These are phyloP conservation scores for Eucommia ulmoides DNA, from an alignment of 257 asterid species.

Conservation along the genomic window DNA sequence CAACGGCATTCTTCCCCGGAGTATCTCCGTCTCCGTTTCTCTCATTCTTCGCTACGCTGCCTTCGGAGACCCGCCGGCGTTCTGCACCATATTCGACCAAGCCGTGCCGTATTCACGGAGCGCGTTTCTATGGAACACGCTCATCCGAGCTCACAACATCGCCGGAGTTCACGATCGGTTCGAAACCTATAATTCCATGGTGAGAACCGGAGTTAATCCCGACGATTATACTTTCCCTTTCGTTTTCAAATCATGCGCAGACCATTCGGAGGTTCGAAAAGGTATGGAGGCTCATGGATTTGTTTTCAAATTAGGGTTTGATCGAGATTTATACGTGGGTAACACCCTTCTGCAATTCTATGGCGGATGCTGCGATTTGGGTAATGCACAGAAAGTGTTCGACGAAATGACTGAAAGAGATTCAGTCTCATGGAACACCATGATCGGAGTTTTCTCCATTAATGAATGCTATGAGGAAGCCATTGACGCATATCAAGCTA, in stretches of 20 bases:
- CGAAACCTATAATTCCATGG: slow-evolving; percentile 35
- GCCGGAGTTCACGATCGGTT: slow-evolving; percentile 20
- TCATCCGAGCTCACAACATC: slow-evolving; percentile 40
- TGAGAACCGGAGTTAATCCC: slow-evolving; percentile 22
- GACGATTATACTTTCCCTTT: slow-evolving; percentile 73
- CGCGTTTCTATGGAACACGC: slow-evolving; percentile 51
- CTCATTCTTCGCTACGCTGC: slow-evolving; percentile 59
- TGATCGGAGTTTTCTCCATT: slow-evolving; percentile 34
- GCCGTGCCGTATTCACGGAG: slow-evolving; percentile 36
- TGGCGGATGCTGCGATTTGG: slow-evolving; percentile 37
- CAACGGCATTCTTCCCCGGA: slow-evolving; percentile 45
- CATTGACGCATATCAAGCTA: slow-evolving; percentile 27
- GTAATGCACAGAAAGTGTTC: slow-evolving; percentile 30
- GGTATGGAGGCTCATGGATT: slow-evolving; percentile 62
- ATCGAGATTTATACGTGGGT: slow-evolving; percentile 40
- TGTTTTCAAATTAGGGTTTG: slow-evolving; percentile 42
- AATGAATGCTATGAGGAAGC: slow-evolving; percentile 20
- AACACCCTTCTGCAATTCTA: slow-evolving; percentile 51
- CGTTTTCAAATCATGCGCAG: slow-evolving; percentile 56
- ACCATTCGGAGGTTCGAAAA: slow-evolving; percentile 22
- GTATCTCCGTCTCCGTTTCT: slow-evolving; percentile 48
- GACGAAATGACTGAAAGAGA: slow-evolving; percentile 54
- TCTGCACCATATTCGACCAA: slow-evolving; percentile 24
- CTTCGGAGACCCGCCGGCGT: slow-evolving; percentile 18
- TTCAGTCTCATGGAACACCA: slow-evolving; percentile 60